Conservation (phyloP, 495 filamentous ascomycete genomes). For the Pseudomonodictys pantanalensis region DNA sequence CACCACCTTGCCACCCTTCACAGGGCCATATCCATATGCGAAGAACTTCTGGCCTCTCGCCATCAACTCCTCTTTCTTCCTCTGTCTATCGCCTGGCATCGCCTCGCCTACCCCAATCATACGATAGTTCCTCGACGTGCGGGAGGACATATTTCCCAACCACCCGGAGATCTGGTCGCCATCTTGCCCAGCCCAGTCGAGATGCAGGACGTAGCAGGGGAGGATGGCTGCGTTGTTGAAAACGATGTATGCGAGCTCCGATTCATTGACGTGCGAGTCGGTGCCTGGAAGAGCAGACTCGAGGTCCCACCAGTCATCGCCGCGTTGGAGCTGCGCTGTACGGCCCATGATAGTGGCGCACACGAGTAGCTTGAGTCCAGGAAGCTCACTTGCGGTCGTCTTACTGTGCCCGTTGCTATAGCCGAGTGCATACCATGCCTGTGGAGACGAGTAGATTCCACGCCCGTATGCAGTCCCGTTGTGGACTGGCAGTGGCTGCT, state of each 20-base stretch:
- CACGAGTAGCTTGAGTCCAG: conserved; percentile 43
- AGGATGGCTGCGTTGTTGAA: conserved; percentile 45
- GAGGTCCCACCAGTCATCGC: conserved; percentile 30
- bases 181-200: conserved; percentile 38
- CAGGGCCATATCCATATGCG: conserved; percentile 45
- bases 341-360: conserved; percentile 46
- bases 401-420: conserved; percentile 32
- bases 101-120: background rate
- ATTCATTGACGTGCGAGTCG: conserved; percentile 40
- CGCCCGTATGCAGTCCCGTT: conserved; percentile 43
- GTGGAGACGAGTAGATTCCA: conserved; percentile 43
- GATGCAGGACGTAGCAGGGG: conserved; percentile 46
- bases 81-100: conserved; percentile 35
- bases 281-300: conserved; percentile 28
- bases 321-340: conserved; percentile 25
- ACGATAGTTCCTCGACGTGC: background rate
- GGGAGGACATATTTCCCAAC: background rate
- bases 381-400: conserved; percentile 33
- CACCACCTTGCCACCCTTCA: conserved; percentile 39
- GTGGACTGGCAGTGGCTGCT: conserved; percentile 26
- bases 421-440: conserved; percentile 37
- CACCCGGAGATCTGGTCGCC: background rate
- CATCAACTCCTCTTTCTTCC: conserved; percentile 34
- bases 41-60: conserved; percentile 46
- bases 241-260: conserved; percentile 43